Conservation (phyloP, 305 asterid species). For the Coffea humblotiana region DNA sequence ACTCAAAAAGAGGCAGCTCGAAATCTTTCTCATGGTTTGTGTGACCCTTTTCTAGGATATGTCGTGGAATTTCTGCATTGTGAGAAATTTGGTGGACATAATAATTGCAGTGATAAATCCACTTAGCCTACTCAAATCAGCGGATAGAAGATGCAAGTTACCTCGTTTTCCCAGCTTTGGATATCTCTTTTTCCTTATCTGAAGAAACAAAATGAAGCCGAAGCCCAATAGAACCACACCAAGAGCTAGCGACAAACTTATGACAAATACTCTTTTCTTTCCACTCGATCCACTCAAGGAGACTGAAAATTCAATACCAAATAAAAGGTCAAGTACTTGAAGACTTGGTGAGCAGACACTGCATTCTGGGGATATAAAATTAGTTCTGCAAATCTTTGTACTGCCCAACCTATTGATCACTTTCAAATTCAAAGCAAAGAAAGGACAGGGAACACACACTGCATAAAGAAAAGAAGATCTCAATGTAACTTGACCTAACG, state of each 20-base stretch:
- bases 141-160: not conserved
- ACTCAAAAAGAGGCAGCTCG: conserved; percentile 23
- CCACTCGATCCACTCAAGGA: not conserved
- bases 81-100: not conserved
- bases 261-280: not conserved
- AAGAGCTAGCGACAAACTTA: not conserved
- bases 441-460: no score
- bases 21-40: not conserved
- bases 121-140: no score
- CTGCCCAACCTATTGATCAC: no score
- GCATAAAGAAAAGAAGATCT: no score
- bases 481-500: no score
- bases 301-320: not conserved
- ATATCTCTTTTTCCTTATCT: not conserved
- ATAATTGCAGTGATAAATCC: no score
- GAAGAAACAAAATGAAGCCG: not conserved
- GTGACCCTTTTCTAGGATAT: not conserved
- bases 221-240: not conserved
- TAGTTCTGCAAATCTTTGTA: not conserved
- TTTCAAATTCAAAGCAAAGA: no score
- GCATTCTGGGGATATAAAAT: not conserved
- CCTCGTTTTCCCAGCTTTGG: not conserved
- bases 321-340: not conserved
- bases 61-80: not conserved
- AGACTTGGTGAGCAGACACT: not conserved